Evolutionary conservation across 441 rosid genomes (phyloP).

Genomic region (Sinapis alba): DNA sequence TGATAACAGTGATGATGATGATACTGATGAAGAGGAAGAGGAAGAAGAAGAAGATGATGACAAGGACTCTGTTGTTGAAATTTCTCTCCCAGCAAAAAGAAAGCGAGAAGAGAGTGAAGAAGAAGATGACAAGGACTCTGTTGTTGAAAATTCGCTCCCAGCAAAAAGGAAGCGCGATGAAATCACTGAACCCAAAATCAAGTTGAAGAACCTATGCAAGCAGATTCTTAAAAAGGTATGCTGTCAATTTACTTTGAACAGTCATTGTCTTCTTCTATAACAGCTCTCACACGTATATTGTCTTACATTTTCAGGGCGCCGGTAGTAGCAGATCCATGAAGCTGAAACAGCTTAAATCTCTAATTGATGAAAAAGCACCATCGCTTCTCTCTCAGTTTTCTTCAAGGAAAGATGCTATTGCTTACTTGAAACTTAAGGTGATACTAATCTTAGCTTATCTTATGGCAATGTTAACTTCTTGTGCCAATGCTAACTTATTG

Average conservation of each 20-base stretch:
- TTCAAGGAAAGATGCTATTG: constrained; percentile 69
- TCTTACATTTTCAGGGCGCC: constrained; percentile 51
- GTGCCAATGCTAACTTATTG: too few relatives aligned
- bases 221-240: constrained; percentile 73
- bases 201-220: constrained; percentile 73
- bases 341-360: constrained; percentile 75
- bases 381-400: constrained; percentile 53
- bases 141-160: constrained; percentile 33
- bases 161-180: constrained; percentile 55
- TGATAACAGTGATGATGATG: constrained; percentile 51
- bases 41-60: constrained; percentile 27
- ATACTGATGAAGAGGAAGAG: not conserved
- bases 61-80: constrained; percentile 22
- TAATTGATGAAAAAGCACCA: constrained; percentile 64
- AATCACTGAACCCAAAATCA: constrained; percentile 54
- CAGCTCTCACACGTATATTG: not conserved
- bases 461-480: not conserved
- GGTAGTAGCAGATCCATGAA: constrained; percentile 65
- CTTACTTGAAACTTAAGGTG: constrained; percentile 79
- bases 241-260: not conserved
- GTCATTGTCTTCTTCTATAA: not conserved
- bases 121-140: constrained; percentile 15
- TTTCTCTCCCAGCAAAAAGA: constrained; percentile 47
- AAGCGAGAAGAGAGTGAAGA: constrained; percentile 42
- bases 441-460: not conserved